Evolutionary conservation across 2,329 filamentous ascomycete species (phyloP).

Genomic region (Paramyrothecium sp.): DNA sequence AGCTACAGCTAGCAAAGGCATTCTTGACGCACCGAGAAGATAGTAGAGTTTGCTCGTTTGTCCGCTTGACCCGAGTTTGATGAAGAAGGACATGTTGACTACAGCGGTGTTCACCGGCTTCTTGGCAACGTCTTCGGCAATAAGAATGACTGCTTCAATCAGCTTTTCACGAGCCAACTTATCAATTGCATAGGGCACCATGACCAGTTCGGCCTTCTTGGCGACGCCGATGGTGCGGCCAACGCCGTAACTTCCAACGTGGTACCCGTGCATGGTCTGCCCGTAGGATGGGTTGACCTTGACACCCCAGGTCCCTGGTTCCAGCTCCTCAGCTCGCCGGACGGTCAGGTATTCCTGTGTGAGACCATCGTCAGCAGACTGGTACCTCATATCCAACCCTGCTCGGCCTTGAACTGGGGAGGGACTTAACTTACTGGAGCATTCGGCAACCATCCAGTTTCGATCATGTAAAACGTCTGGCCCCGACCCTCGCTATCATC

Average conservation of each 20-base stretch:
- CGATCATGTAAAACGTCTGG: not conserved
- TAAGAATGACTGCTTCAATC: not conserved
- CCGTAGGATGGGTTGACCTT: not conserved
- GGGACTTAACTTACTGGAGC: not conserved
- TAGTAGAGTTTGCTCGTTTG: not conserved
- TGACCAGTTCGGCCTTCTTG: not conserved
- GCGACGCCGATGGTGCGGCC: not conserved
- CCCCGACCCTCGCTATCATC: not conserved
- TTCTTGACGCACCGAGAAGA: not conserved
- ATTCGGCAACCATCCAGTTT: not conserved
- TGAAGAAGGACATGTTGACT: not conserved
- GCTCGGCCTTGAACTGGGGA: no score
- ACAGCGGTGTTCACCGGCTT: not conserved
- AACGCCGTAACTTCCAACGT: not conserved
- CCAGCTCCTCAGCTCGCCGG: not conserved
- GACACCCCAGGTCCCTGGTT: not conserved
- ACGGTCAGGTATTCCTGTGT: not conserved
- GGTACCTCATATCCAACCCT: not conserved
- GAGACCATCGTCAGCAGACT: not conserved
- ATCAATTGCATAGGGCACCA: not conserved
- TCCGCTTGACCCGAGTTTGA: not conserved
- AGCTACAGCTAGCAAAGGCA: not conserved
- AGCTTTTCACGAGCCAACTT: not conserved
- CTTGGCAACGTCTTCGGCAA: not conserved
- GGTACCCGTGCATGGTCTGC: not conserved